These are phyloP conservation scores for Obelidium mucronatum DNA, from an alignment of 192 early-diverging fungal genomes.

Conservation along the genomic window DNA sequence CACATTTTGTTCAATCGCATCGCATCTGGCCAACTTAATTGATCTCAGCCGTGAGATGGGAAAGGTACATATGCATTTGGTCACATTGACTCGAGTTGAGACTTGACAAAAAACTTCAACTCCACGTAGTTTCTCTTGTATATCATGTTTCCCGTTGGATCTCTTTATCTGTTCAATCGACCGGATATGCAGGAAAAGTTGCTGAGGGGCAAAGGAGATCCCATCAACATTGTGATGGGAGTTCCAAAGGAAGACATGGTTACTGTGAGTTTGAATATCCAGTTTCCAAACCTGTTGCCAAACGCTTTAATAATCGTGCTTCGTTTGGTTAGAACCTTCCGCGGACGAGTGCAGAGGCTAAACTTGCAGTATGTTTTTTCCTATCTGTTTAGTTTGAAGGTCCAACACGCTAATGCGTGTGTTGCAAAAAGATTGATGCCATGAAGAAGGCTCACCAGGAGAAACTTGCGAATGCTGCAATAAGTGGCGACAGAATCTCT, in stretches of 20 bases:
- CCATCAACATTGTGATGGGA: conserved; percentile 23
- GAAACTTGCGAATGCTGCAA: conserved; percentile 10
- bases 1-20: no score
- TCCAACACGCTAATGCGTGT: neutral
- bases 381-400: neutral
- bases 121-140: conserved; percentile 42
- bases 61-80: neutral
- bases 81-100: no score
- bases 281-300: no score
- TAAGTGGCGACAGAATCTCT: no score
- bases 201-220: neutral
- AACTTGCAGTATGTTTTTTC: neutral
- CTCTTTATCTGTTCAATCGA: conserved; percentile 44
- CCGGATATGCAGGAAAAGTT: conserved; percentile 45
- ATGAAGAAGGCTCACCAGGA: conserved; percentile 26
- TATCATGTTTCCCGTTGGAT: conserved; percentile 50
- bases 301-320: no score
- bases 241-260: conserved; percentile 30
- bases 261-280: conserved; percentile 6
- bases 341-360: neutral
- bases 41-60: conserved; percentile 16
- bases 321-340: conserved; percentile 6
- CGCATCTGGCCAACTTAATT: no score
- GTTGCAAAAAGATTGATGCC: conserved; percentile 9
- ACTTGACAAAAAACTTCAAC: neutral